Evolutionary conservation across 2,329 filamentous ascomycete genomes (phyloP), one percentile per base, ranked within the genome.

Genomic region (Cladophialophora exuberans): DNA sequence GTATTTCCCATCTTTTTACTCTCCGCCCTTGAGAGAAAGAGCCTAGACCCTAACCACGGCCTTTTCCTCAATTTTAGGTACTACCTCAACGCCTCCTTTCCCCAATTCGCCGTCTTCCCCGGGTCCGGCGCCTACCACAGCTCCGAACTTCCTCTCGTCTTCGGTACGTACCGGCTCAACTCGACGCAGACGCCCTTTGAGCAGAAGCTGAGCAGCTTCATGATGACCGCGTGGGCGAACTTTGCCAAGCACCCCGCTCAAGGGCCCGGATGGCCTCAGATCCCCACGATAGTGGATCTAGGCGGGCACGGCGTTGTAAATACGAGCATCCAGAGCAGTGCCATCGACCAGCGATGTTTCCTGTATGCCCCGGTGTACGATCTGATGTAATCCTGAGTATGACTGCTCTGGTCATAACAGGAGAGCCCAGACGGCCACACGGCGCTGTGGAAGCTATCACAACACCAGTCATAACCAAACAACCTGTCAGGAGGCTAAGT

Each of bases 101-200:
- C 66, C 1, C 65, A 68, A 25, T 59, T 52, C 2, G 45, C 62
- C 33, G 38, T 53, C 11, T 58, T 61, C 38, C 48, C 53, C 6
- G 61, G 59, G 3, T 26, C 41, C 13, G 67, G 68, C 2, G 69
- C 65, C 1, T 74, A 67, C 39, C 72, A 74, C 42, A 56, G 53
- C 10, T 62, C 64, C 3, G 72, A 73, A 38, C 66, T 73, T 11
- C 60, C 63, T 2, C 49, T 63, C n/a, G 60, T 67, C 13, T 69
- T 65, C 44, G 66, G 67, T 9, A 66, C 66, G 2, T 69, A 68
- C 46, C 28, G 7, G 7, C 59, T n/a, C 50, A 64, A 38, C 35
- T 47, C 1, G 44, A 59, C 38, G 15, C 23, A 20, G 13, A 52
- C 49, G 11, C 26, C 20, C 10, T 17, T 33, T 20, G 25, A 52